Conservation (phyloP, 768 basidiomycete genomes). For the Leccinellum rugosiceps region DNA sequence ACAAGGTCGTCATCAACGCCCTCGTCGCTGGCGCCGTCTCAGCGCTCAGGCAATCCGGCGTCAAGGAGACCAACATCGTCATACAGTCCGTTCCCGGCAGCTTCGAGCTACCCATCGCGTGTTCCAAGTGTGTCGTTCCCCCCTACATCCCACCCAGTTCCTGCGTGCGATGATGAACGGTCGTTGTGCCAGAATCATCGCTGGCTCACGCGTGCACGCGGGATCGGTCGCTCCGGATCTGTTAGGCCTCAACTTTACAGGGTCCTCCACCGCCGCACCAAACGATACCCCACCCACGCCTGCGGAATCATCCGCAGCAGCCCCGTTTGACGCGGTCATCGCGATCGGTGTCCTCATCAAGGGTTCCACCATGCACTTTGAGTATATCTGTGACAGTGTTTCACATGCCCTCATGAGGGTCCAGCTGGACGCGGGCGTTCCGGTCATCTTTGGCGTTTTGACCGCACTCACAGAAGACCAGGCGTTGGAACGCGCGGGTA, state of each 20-base stretch:
- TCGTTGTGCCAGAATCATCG: conserved; percentile 63
- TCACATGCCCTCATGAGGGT: conserved; percentile 93
- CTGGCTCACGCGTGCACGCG: conserved; percentile 81
- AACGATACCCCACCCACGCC: conserved; percentile 26
- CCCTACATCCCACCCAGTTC: background rate
- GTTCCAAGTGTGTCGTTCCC: conserved; percentile 63
- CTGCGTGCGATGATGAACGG: conserved; percentile 3
- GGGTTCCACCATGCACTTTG: conserved; percentile 98
- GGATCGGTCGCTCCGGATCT: conserved; percentile 79
- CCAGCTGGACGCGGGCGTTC: conserved; percentile 89
- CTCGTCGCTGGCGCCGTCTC: conserved; percentile 75
- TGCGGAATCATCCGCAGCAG: conserved; percentile 43
- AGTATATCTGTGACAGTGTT: conserved; percentile 95
- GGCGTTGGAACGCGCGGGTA: conserved; percentile 90
- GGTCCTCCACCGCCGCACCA: conserved; percentile 32
- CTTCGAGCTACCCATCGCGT: conserved; percentile 89
- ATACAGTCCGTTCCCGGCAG: conserved; percentile 91
- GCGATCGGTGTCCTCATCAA: conserved; percentile 99
- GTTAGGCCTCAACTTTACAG: conserved; percentile 50
- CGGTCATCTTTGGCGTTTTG: conserved; percentile 95
- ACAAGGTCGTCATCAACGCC: conserved; percentile 80
- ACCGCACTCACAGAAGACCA: conserved; percentile 93
- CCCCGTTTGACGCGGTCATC: conserved; percentile 92
- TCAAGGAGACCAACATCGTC: conserved; percentile 87
- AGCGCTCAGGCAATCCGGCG: conserved; percentile 82